A percentile compares a stretch with the other conserved stretches of the same genome.
phyloP scores from a whole-genome alignment of 495 filamentous ascomycete species.

The Penicillium dipodomyicola region DNA sequence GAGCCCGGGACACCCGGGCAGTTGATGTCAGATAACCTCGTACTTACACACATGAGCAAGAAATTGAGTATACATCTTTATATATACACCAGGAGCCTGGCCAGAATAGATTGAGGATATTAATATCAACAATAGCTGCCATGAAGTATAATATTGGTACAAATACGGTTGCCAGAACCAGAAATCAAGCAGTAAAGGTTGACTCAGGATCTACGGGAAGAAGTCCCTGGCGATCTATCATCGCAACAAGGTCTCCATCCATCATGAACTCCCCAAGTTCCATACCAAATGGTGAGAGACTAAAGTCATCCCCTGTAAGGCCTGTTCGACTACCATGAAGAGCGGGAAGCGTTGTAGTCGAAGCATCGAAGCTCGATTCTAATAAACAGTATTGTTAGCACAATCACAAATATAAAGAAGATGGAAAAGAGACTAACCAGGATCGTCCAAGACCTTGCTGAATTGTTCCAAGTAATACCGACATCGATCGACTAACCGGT shows the following conservation, averaged over 20 bases:
- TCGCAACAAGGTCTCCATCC: conserved; percentile 36
- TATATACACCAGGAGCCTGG: neutral
- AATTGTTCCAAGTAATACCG: conserved; percentile 37
- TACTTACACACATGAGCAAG: no score
- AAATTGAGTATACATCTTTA: no score
- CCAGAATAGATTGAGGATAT: neutral
- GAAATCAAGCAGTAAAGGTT: neutral
- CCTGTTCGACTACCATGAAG: conserved; percentile 12
- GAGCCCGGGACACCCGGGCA: conserved; percentile 21
- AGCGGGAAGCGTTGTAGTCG: conserved; percentile 6
- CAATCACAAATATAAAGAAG: neutral
- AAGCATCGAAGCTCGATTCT: neutral
- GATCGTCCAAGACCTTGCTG: conserved; percentile 23
- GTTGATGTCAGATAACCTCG: no score
- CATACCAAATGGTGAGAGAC: conserved; percentile 34
- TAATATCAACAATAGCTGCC: neutral
- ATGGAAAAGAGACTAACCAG: conserved; percentile 20
- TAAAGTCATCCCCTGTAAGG: conserved; percentile 9
- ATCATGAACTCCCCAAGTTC: conserved; percentile 48
- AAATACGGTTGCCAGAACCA: neutral
- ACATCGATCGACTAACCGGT: conserved; percentile 42
- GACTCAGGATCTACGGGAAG: neutral
- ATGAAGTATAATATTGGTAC: neutral
- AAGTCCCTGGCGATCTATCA: conserved; percentile 1
- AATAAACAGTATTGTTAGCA: neutral